Evolutionary conservation across 176 grass and related monocot genomes (phyloP).

Genomic region (Musa beccarii): DNA sequence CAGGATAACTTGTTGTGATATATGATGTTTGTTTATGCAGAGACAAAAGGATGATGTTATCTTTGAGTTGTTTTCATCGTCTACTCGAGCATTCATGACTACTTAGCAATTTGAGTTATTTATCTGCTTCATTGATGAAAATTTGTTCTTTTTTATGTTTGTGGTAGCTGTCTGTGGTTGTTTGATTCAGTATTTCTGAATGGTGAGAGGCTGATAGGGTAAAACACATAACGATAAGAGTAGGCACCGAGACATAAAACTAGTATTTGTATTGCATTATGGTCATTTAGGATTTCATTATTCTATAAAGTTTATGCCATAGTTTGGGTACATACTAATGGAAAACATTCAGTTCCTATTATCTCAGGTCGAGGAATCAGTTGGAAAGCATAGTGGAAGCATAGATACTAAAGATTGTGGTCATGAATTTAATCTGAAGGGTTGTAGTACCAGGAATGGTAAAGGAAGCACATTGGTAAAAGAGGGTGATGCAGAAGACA

Average conservation of each 20-base stretch:
- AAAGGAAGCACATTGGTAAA: slow-evolving; percentile 22
- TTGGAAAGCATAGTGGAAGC: slow-evolving; percentile 22
- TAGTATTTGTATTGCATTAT: not conserved
- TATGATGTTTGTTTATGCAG: too few species aligned
- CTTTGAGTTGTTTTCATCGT: not conserved
- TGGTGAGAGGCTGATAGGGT: not conserved
- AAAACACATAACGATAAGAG: not conserved
- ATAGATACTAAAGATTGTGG: slow-evolving; percentile 18
- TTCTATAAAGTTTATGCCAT: not conserved
- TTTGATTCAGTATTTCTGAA: not conserved
- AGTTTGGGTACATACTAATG: not conserved
- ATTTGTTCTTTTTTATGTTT: not conserved
- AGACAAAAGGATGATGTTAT: not conserved
- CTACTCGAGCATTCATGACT: not conserved
- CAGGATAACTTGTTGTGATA: too few species aligned
- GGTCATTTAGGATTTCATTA: not conserved
- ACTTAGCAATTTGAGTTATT: not conserved
- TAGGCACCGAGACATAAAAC: not conserved
- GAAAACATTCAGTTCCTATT: not conserved
- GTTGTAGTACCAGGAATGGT: not conserved
- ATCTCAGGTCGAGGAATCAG: slow-evolving; percentile 20
- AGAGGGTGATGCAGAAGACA: slow-evolving; percentile 6
- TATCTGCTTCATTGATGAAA: not conserved
- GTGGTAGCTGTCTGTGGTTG: not conserved
- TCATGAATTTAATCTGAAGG: slow-evolving; percentile 21